Evolutionary conservation across 192 early-diverging fungal species (phyloP), one percentile per base, ranked within the genome.

Genomic region (Ambispora gerdemannii): DNA sequence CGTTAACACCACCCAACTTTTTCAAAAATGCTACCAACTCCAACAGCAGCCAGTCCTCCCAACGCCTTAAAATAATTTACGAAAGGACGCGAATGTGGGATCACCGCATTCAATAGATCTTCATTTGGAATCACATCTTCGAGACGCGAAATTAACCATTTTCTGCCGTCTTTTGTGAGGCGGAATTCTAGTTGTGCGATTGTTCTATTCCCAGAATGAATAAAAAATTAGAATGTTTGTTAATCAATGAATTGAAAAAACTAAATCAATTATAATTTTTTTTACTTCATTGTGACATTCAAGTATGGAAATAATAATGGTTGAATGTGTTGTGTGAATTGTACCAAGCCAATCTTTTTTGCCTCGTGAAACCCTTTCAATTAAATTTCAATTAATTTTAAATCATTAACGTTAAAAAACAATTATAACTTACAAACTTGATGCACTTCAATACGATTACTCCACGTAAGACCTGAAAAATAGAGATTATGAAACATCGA

Each of bases 31-130:
- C 28, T 13, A 13, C 55, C 55, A 58, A 30, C 24, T 1, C 55
- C 28, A 13, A 58, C 28, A 4, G 22, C 6, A 4, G 55, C 55
- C 55, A 58, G 24, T 27, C 55, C 55, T 13, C 55, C 55, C 10
- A 58, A 22, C 28, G 55, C 55, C 24, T 58, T 58, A 24, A 58
- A 58, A 58, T 58, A 58, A 24, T 58, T 58, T 4, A 58, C 19
- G 28, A 58, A 3, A 13, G 55, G 55, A 28, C 28, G 55, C 13
- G 55, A 58, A 58, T 1, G 24, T 13, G 55, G 55, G 28, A 58
- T 30, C 2, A 58, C 19, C 19, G 24, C 20, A 30, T 58, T 58
- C 24, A 58, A 30, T 11, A 58, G 13, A 58, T 58, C 55, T 58
- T 58, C 55, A 30, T 3, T 58, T 11, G 55, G 28, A 58, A 58